Evolutionary conservation across 805 yeast genomes (phyloP).

Genomic region (Saccharomycopsis sp.): DNA sequence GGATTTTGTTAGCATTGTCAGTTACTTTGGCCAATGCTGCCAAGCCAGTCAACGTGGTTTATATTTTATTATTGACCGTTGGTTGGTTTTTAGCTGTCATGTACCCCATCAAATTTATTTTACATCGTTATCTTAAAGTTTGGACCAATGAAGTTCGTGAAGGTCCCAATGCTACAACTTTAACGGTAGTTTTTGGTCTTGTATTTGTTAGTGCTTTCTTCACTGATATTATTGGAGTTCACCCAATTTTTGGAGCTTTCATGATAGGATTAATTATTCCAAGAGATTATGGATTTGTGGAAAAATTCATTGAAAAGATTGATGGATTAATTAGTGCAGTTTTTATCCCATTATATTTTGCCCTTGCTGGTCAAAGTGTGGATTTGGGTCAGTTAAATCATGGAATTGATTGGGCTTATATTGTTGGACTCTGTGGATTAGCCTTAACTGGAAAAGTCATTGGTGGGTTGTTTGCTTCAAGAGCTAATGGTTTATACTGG

Average conservation of each 20-base stretch:
- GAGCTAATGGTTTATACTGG: conserved; percentile 51
- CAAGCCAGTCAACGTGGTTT: conserved; percentile 57
- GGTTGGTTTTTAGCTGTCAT: conserved; percentile 61
- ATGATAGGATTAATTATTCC: conserved; percentile 69
- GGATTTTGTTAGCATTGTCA: conserved; percentile 69
- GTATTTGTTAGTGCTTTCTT: conserved; percentile 63
- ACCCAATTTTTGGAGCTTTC: conserved; percentile 80
- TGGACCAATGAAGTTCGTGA: conserved; percentile 41
- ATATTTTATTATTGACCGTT: conserved; percentile 50
- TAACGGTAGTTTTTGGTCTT: conserved; percentile 46
- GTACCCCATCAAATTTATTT: conserved; percentile 43
- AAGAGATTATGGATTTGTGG: conserved; percentile 63
- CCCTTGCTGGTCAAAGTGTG: conserved; percentile 65
- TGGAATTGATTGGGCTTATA: conserved; percentile 74
- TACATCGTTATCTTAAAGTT: conserved; percentile 35
- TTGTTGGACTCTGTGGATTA: conserved; percentile 52
- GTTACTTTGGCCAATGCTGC: conserved; percentile 70
- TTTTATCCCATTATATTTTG: conserved; percentile 69
- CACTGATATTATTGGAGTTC: conserved; percentile 79
- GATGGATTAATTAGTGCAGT: conserved; percentile 69
- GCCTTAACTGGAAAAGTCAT: conserved; percentile 59
- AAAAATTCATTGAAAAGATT: conserved; percentile 58
- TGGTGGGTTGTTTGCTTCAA: conserved; percentile 62
- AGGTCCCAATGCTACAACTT: conserved; percentile 49
- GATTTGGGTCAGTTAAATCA: conserved; percentile 51